phyloP scores from a whole-genome alignment of 148 eudicot genomes.

The Beta vulgaris region DNA sequence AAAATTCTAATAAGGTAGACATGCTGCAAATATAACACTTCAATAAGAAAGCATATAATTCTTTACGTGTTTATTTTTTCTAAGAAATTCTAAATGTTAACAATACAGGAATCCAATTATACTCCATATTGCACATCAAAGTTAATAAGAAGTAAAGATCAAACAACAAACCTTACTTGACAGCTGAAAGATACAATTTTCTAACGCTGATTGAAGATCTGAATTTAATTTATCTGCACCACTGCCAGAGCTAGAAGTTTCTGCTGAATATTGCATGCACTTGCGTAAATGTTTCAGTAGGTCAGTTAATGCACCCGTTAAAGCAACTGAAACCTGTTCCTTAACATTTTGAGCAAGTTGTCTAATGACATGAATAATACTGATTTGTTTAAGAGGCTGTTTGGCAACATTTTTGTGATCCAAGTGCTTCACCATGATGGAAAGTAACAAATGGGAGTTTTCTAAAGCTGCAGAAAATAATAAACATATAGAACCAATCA shows the following conservation, averaged over 20 bases:
- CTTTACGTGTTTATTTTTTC: not conserved
- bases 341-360: conserved; percentile 60
- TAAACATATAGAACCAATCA: conserved; percentile 16
- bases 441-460: conserved; percentile 63
- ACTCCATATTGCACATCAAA: not conserved
- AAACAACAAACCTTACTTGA: conserved; percentile 56
- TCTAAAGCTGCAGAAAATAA: conserved; percentile 38
- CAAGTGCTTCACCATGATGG: conserved; percentile 78
- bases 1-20: not conserved
- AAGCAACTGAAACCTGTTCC: conserved; percentile 53
- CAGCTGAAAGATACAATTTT: conserved; percentile 68
- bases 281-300: conserved; percentile 69
- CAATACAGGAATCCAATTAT: not conserved
- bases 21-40: not conserved
- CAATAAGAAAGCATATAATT: not conserved
- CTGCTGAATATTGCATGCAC: conserved; percentile 67
- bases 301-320: conserved; percentile 72
- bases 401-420: conserved; percentile 73
- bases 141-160: not conserved
- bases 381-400: conserved; percentile 63
- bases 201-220: conserved; percentile 71
- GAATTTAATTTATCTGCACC: conserved; percentile 48
- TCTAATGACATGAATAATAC: conserved; percentile 53
- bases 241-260: conserved; percentile 44
- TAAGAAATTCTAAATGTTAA: not conserved